phyloP scores from a whole-genome alignment of 1,139 yeast species.

The Candida pseudoviswanathii region DNA sequence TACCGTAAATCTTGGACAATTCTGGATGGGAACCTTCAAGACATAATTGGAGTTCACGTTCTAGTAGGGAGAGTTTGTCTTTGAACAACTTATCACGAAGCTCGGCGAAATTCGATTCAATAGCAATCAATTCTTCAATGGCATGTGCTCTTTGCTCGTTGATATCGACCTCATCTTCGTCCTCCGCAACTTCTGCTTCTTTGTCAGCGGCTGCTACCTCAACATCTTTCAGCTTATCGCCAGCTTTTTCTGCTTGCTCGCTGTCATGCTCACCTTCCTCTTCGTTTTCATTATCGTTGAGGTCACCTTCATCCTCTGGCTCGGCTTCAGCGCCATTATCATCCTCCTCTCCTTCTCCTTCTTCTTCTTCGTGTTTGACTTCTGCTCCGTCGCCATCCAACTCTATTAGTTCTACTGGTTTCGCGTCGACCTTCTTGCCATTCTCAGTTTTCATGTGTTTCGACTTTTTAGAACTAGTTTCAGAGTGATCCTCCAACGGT shows the following conservation, averaged over 20 bases:
- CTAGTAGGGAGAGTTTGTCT: constrained; percentile 72
- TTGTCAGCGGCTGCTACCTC: constrained; percentile 17
- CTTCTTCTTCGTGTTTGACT: constrained; percentile 11
- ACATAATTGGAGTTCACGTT: constrained; percentile 85
- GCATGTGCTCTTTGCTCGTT: constrained; percentile 64
- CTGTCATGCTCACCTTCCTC: constrained; percentile 18
- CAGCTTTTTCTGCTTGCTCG: constrained; percentile 16
- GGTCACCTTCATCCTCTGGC: constrained; percentile 14
- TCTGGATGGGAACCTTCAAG: constrained; percentile 92
- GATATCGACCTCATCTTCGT: constrained; percentile 39
- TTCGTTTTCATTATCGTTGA: constrained; percentile 10
- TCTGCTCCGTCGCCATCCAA: constrained; percentile 27
- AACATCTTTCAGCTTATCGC: constrained; percentile 8
- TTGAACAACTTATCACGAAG: constrained; percentile 77
- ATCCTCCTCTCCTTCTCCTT: constrained; percentile 16
- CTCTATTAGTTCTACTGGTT: constrained; percentile 19
- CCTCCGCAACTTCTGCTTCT: constrained; percentile 19
- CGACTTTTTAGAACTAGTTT: constrained; percentile 9
- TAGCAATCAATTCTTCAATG: constrained; percentile 65
- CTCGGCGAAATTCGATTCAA: constrained; percentile 84
- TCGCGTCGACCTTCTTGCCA: constrained; percentile 18
- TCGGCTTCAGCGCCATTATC: constrained; percentile 17
- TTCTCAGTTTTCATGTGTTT: constrained; percentile 10
- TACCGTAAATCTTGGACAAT: constrained; percentile 61
- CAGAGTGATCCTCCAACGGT: constrained; percentile 2